Conservation (phyloP, 805 yeast species). For the Teunomyces atbi region DNA sequence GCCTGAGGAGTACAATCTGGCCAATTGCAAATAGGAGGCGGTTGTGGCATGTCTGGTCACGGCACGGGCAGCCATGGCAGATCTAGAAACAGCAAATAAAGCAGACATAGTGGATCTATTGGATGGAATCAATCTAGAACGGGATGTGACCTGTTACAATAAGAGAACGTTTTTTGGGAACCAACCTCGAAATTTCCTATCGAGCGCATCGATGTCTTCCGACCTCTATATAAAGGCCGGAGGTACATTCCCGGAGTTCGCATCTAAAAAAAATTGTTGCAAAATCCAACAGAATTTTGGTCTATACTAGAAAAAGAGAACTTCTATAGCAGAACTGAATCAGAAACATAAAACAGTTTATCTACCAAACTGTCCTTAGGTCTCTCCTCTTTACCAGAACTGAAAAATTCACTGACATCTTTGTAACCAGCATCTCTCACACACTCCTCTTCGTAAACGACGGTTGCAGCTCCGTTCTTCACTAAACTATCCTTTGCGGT, state of each 20-base stretch:
- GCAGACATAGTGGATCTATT: constrained; percentile 27
- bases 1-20: constrained; percentile 42
- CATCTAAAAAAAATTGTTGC: constrained; percentile 1
- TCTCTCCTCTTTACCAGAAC: constrained; percentile 1
- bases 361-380: background rate
- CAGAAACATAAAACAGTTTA: constrained; percentile 2
- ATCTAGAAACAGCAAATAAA: constrained; percentile 34
- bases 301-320: too few relatives aligned
- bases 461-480: constrained; percentile 48
- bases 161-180: constrained; percentile 4
- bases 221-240: constrained; percentile 9
- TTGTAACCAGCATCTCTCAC: constrained; percentile 29
- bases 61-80: constrained; percentile 25
- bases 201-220: constrained; percentile 31
- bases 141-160: constrained; percentile 1
- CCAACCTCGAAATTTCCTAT: constrained; percentile 4
- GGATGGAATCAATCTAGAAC: constrained; percentile 1
- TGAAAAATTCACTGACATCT: constrained; percentile 24
- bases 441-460: constrained; percentile 61
- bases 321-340: background rate
- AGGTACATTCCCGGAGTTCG: constrained; percentile 3
- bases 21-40: constrained; percentile 27
- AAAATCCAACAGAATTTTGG: constrained; percentile 3
- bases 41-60: constrained; percentile 10
- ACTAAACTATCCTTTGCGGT: constrained; percentile 75